Base-by-base conservation (phyloP, 139 green algal genomes). In the Bryopsis sp. region DNA sequence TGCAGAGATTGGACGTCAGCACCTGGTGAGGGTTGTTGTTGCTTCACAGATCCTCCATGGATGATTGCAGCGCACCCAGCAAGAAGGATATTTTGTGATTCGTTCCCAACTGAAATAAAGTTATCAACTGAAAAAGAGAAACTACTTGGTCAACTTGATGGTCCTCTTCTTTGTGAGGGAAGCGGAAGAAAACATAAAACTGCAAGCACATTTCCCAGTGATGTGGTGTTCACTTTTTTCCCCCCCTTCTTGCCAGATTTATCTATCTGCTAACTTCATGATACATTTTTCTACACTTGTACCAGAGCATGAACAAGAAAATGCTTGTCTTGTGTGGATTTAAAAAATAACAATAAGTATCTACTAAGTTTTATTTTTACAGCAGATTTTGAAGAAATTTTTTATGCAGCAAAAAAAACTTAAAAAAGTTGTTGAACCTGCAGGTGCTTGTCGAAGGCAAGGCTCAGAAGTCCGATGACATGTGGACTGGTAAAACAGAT, bases 391-490 rank as follows among this genome's bases (percentile, higher is more conserved):
- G n/a, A n/a, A n/a, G n/a, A 54, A 19, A 11, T 54, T 26, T 19
- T 54, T 19, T 26, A 54, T 54, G 11, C 19, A 19, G 15, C 19
- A 54, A 54, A 26, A 26, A 26, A 54, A 54, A 19, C 15, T 54
- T 19, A 19, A 54, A 11, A 11, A 19, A 54, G 15, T 26, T 26
- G 11, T 54, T 54, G 43, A 11, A 19, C 19, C 3, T 68, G 28
- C 60, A 84, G 67, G 85, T 92, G 28, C 78, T 95, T 39, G 72
- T 92, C 2, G 84, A 95, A 64, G 88, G 87, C 0, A 46, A 61
- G 5, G 78, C 85, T 0, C 72, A 73, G 15, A 69, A 68, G 1
- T 68, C 64, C 3, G 73, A 57, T 4, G 33, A 32, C 24, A 34
- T 60, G 24, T 65, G 86, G 36, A 88, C 79, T 0, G 88, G 87